Conservation (phyloP, 108 stramenopile genomes). For the Conticribra weissflogii region DNA sequence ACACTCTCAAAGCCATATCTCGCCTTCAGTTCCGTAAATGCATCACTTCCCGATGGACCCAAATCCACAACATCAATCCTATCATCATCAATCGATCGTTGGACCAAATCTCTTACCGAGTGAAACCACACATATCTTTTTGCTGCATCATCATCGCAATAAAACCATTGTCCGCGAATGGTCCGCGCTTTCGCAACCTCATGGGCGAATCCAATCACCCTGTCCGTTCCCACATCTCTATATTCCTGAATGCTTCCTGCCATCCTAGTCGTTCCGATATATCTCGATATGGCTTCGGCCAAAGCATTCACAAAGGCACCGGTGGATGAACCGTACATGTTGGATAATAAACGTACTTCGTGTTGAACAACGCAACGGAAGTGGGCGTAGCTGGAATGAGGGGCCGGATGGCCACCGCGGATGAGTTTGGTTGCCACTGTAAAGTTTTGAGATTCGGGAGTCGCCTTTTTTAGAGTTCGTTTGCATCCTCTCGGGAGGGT, state of each 20-base stretch:
- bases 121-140: constrained; percentile 83
- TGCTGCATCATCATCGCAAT: constrained; percentile 73
- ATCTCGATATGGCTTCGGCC: constrained; percentile 68
- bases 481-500: constrained; percentile 63
- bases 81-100: constrained; percentile 62
- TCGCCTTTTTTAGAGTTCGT: constrained; percentile 65
- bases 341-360: constrained; percentile 64
- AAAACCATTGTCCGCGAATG: constrained; percentile 81
- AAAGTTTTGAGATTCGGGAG: constrained; percentile 57
- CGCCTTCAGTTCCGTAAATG: constrained; percentile 68
- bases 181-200: constrained; percentile 72
- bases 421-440: constrained; percentile 65
- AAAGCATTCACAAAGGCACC: constrained; percentile 68
- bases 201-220: constrained; percentile 76
- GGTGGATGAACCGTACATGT: constrained; percentile 39
- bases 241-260: constrained; percentile 75
- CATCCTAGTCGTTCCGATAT: constrained; percentile 75
- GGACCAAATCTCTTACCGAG: constrained; percentile 62
- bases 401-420: constrained; percentile 59
- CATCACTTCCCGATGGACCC: constrained; percentile 75
- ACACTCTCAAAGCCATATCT: constrained; percentile 70
- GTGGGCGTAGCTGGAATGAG: constrained; percentile 74
- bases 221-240: constrained; percentile 45
- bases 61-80: constrained; percentile 72
- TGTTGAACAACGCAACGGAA: constrained; percentile 81